Base-by-base conservation (phyloP, 371 early-diverging fungal species). In the Cladochytrium tenue region DNA sequence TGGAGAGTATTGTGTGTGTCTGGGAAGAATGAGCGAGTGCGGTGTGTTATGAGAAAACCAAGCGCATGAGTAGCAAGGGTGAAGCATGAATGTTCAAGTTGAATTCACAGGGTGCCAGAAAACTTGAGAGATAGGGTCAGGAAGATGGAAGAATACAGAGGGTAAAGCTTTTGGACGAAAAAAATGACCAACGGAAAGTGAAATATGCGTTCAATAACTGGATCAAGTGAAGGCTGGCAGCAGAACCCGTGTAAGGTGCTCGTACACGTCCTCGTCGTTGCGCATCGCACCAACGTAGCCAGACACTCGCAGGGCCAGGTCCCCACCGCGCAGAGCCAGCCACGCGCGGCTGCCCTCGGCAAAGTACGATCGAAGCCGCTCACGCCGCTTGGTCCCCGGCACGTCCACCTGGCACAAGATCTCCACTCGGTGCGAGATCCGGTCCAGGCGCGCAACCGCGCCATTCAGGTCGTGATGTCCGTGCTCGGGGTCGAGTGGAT, bases 351-450 rank as follows among this genome's bases (percentile, higher is more conserved):
- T 60, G n/a, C 60, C 60, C 31, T 69, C 69, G 10, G 58, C 26
- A 59, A 62, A 56, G 50, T 69, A 69, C 53, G 65, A 65, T 10
- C 34, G 28, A 13, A 69, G 33, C 4, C 69, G 64, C 26, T 69
- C 63, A 4, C 30, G 2, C 15, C 69, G 64, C 50, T 69, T 64
- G 33, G 52, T 50, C 26, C 50, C 58, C 20, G 69, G 64, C 17
- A 69, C 32, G n/a, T 63, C 69, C 23, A 69, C 64, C 64, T 64
- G 58, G 32, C 43, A 43, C 0, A 69, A 50, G 50, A 69, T 69
- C 30, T 69, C 69, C 1, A 69, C 64, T 0, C 61, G 50, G 51
- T 64, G 63, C 20, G 69, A 62, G 25, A 69, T 58, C 59, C 62
- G 62, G 43, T 62, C 64, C 17, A 69, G 26, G n/a, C 59, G 59